These are phyloP conservation scores for Penicillium verhagenii DNA, from an alignment of 495 filamentous ascomycete genomes.

Conservation along the genomic window DNA sequence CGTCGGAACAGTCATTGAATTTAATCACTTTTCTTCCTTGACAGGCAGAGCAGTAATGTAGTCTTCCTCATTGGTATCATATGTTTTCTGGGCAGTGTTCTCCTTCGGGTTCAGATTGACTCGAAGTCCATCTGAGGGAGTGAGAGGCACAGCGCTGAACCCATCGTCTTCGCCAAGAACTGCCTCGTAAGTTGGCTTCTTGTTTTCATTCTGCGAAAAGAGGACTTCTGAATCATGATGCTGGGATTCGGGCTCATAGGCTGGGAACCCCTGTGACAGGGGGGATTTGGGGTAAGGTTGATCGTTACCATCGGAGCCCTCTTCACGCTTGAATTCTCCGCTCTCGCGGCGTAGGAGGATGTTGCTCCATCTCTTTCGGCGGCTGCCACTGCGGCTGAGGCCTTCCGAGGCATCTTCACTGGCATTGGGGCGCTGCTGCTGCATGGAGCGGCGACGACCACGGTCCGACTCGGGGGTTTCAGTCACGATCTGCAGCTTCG, in stretches of 20 bases:
- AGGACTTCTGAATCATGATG: background rate
- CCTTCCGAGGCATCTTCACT: conserved; percentile 28
- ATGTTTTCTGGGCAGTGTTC: background rate
- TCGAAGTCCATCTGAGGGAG: conserved; percentile 14
- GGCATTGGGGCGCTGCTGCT: conserved; percentile 13
- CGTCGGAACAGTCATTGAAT: background rate
- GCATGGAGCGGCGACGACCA: conserved; percentile 34
- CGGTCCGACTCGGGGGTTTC: conserved; percentile 34
- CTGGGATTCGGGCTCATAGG: conserved; percentile 10
- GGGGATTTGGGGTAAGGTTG: conserved; percentile 36
- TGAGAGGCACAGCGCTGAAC: conserved; percentile 20
- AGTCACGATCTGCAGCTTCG: conserved; percentile 25
- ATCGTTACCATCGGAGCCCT: conserved; percentile 15
- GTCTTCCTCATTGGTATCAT: background rate
- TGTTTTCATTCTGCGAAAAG: background rate
- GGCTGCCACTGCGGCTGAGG: conserved; percentile 39
- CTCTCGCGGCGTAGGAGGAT: conserved; percentile 42
- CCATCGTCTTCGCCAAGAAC: conserved; percentile 16
- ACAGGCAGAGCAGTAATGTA: conserved; percentile 5
- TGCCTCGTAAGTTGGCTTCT: background rate
- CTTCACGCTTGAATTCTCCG: conserved; percentile 34
- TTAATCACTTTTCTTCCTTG: conserved; percentile 1
- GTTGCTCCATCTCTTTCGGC: conserved; percentile 48
- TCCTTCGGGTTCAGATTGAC: conserved; percentile 9
- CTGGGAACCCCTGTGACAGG: conserved; percentile 32